Evolutionary conservation across 2,329 filamentous ascomycete species (phyloP), one percentile per base, ranked within the genome.

Genomic region (Fusarium illudens): DNA sequence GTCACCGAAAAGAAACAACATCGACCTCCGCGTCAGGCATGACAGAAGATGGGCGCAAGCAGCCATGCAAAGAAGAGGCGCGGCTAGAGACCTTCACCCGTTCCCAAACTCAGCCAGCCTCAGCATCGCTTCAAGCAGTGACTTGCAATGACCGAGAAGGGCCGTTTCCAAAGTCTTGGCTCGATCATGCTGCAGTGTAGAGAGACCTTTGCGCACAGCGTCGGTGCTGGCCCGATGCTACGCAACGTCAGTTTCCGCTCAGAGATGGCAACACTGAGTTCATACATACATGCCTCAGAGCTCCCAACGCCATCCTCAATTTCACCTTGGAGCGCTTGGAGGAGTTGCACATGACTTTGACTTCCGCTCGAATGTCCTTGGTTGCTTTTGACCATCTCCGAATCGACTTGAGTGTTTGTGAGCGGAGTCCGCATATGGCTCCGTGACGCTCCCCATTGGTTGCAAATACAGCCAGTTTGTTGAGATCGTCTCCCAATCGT

Each of bases 401-500:
- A 44, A 27, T 7, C 22, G 22, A 44, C 39, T 44, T 27, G 22
- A 44, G 22, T 44, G 15, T 27, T 5, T 11, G 1, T 27, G 39
- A 27, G 39, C 39, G 39, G 22, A 27, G 22, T 4, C 22, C 39
- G 15, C 22, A 44, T 2, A 44, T 44, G 22, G 39, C 39, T 17
- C 39, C 39, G 22, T 44, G 39, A 12, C 3, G 39, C 9, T 44
- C 39, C 22, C n/a, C 15, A 7, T 2, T 5, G 6, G 39, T 27
- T 44, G 11, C 15, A 44, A 27, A 17, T n/a, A 4, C 5, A 11
- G 0, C 9, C 22, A 27, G 22, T 9, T 42, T 6, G 7, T 10
- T 1, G 37, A n/a, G 8, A 9, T 6, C 12, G 8, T 3, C 1
- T 9, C 1, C 10, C 7, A 15, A 19, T 25, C 4, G 19, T 2